These are phyloP conservation scores for Colletotrichum agaves DNA, from an alignment of 2,329 filamentous ascomycete species.

Conservation along the genomic window DNA sequence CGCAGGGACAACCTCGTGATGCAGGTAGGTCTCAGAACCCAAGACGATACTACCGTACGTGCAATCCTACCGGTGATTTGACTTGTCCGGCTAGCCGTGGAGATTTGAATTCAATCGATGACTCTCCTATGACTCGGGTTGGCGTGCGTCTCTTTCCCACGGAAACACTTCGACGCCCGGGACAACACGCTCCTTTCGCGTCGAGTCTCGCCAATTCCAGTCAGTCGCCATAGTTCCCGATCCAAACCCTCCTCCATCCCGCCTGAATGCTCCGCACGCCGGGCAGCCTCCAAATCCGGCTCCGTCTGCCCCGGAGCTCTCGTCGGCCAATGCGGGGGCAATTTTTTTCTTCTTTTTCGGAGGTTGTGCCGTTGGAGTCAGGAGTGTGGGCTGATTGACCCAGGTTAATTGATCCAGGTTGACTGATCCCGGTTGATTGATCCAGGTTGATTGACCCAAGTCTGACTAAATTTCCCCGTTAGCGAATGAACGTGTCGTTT, in stretches of 20 bases:
- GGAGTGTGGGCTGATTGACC: background rate
- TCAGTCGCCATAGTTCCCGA: background rate
- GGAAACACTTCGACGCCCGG: background rate
- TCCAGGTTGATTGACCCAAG: background rate
- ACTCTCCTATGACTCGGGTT: background rate
- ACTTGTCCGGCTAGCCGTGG: too few species aligned
- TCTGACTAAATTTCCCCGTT: background rate
- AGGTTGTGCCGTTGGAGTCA: constrained; percentile 7
- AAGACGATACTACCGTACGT: too few species aligned
- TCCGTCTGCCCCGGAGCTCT: constrained; percentile 19
- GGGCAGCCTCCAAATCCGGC: constrained; percentile 2
- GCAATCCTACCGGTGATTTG: too few species aligned
- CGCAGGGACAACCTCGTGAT: too few species aligned
- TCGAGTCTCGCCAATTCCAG: background rate
- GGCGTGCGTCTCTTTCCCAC: background rate
- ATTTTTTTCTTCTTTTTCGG: too few species aligned
- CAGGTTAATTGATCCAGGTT: too few species aligned
- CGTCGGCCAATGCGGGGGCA: constrained; percentile 20
- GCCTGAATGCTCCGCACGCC: constrained; percentile 29
- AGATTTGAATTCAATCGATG: too few species aligned
- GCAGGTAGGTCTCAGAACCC: too few species aligned
- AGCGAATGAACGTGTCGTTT: too few species aligned
- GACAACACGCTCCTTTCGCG: background rate
- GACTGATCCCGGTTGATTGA: too few species aligned
- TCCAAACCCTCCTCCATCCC: constrained; percentile 19